Evolutionary conservation across 331 rosid species (phyloP), one percentile per base, ranked within the genome.

Genomic region (Rosa hybrid): DNA sequence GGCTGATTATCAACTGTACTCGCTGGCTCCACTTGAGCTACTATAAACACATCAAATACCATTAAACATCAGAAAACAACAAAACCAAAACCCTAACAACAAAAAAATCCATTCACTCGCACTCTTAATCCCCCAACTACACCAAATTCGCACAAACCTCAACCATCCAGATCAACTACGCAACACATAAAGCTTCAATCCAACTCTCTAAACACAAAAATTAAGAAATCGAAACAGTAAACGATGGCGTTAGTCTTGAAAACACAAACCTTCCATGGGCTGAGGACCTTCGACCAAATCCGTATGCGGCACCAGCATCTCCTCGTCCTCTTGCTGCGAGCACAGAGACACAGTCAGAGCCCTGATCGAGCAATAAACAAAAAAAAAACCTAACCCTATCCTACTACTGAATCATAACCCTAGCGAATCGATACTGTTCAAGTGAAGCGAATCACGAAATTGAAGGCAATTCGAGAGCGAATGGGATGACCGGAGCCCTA

Each of bases 281-380:
- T 85, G 87, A 78, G 89, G 89, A 72, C 89, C 89, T 77, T 88
- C 89, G 49, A 85, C 86, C 78, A 76, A 21, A 83, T 88, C 91
- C 46, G 91, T 77, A 68, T 78, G 86, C 59, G 89, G 91, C 81
- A 88, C 91, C 13, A 88, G 87, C 89, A 88, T 85, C 82, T 83
- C 87, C 77, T 85, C 91, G 59, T 85, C 90, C 53, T 81, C 87
- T 85, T 85, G 91, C 86, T 88, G 84, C 84, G 71, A 71, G 64
- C 12, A 76, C 59, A 77, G 11, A 75, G 0, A 82, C 64, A 60
- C 27, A 75, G 83, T 78, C 81, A 81, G 74, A 85, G 59, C 81
- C 75, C 70, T 60, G 78, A 83, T 75, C 81, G 72, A 54, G n/a
- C 46, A 60, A n/a, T 7, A 50, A 50, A 50, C 18, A 18, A 18